Evolutionary conservation across 352 stramenopile genomes (phyloP), one percentile per base, ranked within the genome.

Genomic region (Globisporangium lucens): DNA sequence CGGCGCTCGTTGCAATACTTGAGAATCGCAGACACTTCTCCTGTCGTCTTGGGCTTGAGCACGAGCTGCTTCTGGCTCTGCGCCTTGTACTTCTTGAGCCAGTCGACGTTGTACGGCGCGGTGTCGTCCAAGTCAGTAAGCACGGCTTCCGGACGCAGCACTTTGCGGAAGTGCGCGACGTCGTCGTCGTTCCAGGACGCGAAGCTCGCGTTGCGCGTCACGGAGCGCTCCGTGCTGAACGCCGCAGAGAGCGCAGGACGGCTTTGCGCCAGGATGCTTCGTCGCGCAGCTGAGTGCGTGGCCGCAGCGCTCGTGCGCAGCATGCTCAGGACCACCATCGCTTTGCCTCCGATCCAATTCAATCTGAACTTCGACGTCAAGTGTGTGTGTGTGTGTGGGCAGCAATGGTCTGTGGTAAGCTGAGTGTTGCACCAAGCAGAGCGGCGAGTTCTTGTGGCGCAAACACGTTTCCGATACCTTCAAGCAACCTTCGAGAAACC

Each of bases 1-100:
- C 77, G 71, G 49, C 89, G 78, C 33, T 93, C 73, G 74, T 98
- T 86, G 76, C 97, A 99, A 76, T 99, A 97, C 68, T 83, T 77
- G 43, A 99, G 80, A 27, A 99, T 83, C 20, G 76, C 72, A 1
- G 87, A 89, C 38, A 98, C 88, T 63, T 98, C 77, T 49, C 92
- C 82, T 0, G 90, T 97, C 8, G 80, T 96, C 66, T 89, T 83
- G 47, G 93, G 93, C 36, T 88, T 87, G n/a, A 97, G 77, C 66
- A 97, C 92, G 65, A 97, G 83, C 58, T 88, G 74, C 60, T 80
- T 82, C 47, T 53, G 73, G 66, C 75, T 89, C 47, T 66, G 38
- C 10, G 77, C 76, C 63, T 89, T 83, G 78, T 93, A 96, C 67
- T 96, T 95, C 61, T 92, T 83, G 29, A 93, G 82, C 89, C 89